Conservation (phyloP, 495 filamentous ascomycete genomes). For the Margaritispora aquatica region DNA sequence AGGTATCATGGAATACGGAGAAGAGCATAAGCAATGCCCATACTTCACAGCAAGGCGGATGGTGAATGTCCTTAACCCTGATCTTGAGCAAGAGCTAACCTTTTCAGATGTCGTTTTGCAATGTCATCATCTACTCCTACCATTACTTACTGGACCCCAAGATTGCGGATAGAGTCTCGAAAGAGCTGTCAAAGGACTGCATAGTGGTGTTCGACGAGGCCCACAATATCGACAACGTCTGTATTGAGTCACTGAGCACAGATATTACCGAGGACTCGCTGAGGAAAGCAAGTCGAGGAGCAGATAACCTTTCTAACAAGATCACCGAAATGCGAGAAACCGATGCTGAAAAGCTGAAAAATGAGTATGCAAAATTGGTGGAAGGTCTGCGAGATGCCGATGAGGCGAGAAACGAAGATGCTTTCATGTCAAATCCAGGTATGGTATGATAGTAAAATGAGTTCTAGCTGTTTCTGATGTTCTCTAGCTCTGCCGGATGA, state of each 20-base stretch:
- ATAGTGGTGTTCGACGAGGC: conserved; percentile 99
- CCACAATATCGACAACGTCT: conserved; percentile 99
- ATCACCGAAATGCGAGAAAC: conserved; percentile 89
- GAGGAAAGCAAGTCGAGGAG: conserved; percentile 80
- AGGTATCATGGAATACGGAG: conserved; percentile 76
- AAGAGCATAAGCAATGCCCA: conserved; percentile 93
- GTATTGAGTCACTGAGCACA: conserved; percentile 95
- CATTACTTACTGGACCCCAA: conserved; percentile 98
- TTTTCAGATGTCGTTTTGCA: conserved; percentile 90
- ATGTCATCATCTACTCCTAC: conserved; percentile 99
- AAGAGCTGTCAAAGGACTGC: conserved; percentile 94
- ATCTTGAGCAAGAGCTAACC: background rate
- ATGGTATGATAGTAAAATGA: conserved; percentile 25
- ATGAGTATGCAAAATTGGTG: conserved; percentile 92
- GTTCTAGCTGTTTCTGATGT: conserved; percentile 23
- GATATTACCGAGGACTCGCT: conserved; percentile 94
- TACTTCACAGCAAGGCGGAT: conserved; percentile 95
- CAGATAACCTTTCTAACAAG: conserved; percentile 80
- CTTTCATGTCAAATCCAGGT: conserved; percentile 93
- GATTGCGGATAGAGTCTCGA: conserved; percentile 94
- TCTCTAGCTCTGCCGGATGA: conserved; percentile 63
- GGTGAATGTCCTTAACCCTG: conserved; percentile 40
- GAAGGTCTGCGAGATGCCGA: conserved; percentile 86
- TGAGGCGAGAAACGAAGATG: conserved; percentile 82
- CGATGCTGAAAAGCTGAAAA: conserved; percentile 87